phyloP scores from a whole-genome alignment of 257 asterid genomes.

The Coffea eugenioides region DNA sequence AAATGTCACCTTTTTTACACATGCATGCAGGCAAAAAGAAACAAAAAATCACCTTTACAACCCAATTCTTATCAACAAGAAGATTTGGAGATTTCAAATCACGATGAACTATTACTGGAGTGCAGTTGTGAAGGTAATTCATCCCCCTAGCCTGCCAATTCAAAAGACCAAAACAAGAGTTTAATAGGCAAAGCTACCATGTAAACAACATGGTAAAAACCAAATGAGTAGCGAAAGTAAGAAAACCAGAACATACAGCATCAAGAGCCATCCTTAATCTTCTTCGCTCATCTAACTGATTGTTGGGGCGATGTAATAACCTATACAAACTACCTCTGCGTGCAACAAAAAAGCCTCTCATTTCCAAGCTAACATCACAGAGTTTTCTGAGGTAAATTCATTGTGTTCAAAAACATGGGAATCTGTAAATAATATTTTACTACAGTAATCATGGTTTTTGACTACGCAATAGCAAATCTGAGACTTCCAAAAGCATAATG shows the following conservation, averaged over 20 bases:
- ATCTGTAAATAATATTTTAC: not conserved
- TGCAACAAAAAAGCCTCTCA: conserved; percentile 27
- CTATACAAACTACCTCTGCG: conserved; percentile 97
- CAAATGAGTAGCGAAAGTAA: conserved; percentile 13
- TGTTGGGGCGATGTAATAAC: conserved; percentile 86
- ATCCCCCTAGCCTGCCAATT: conserved; percentile 84
- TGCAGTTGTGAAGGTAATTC: conserved; percentile 94
- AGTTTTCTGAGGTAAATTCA: not conserved
- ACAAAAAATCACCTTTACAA: conserved; percentile 55
- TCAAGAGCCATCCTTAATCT: conserved; percentile 95
- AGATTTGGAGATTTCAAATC: conserved; percentile 97
- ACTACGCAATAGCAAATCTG: not conserved
- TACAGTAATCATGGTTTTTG: not conserved
- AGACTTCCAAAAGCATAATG: not conserved
- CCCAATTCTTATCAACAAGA: conserved; percentile 97
- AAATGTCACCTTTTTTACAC: conserved; percentile 51
- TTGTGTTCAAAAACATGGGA: not conserved
- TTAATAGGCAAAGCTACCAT: conserved; percentile 12
- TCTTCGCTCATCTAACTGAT: conserved; percentile 87
- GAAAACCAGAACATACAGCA: conserved; percentile 58
- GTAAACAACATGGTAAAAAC: conserved; percentile 3
- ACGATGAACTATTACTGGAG: conserved; percentile 90
- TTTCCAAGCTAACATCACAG: conserved; percentile 13
- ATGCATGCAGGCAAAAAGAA: no score
- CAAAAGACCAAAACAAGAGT: conserved; percentile 5